These are phyloP conservation scores for Verticillium klebahnii DNA, from an alignment of 2,329 filamentous ascomycete genomes.

Conservation along the genomic window DNA sequence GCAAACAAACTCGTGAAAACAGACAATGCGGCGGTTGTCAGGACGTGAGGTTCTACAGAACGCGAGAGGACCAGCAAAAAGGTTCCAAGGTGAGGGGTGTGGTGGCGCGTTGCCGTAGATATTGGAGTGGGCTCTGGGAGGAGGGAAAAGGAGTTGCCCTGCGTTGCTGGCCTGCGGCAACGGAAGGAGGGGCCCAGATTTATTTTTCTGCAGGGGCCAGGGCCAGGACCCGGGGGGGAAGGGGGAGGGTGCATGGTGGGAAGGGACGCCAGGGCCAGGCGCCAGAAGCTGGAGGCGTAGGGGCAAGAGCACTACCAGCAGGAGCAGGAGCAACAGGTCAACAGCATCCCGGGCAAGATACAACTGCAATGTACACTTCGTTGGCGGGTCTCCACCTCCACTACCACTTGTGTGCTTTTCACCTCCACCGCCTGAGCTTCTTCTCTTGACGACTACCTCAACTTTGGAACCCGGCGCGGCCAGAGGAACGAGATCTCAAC, in stretches of 20 bases:
- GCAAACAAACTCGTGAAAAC: not conserved
- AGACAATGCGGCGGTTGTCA: not conserved
- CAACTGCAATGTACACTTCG: not conserved
- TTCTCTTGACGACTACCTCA: not conserved
- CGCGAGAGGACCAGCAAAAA: not conserved
- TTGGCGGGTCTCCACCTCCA: not conserved
- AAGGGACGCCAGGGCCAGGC: not conserved
- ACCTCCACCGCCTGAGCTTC: not conserved
- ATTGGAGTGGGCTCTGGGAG: constrained; percentile 6
- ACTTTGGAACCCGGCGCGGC: not conserved
- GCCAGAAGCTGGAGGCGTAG: not conserved
- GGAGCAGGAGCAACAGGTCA: not conserved
- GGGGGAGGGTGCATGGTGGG: not conserved
- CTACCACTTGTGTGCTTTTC: not conserved
- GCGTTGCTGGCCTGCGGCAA: not conserved
- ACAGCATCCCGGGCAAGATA: not conserved
- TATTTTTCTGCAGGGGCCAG: constrained; percentile 21
- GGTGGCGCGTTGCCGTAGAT: constrained; percentile 13
- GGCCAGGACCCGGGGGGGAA: not conserved
- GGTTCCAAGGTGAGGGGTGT: not conserved
- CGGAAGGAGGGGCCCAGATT: constrained; percentile 33
- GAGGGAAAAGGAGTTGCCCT: constrained; percentile 8
- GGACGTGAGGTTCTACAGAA: constrained; percentile 4
- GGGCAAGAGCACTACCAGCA: not conserved
- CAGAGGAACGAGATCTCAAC: not conserved